Evolutionary conservation across 2,329 filamentous ascomycete genomes (phyloP).

Genomic region (Ceratocystis albifundus): DNA sequence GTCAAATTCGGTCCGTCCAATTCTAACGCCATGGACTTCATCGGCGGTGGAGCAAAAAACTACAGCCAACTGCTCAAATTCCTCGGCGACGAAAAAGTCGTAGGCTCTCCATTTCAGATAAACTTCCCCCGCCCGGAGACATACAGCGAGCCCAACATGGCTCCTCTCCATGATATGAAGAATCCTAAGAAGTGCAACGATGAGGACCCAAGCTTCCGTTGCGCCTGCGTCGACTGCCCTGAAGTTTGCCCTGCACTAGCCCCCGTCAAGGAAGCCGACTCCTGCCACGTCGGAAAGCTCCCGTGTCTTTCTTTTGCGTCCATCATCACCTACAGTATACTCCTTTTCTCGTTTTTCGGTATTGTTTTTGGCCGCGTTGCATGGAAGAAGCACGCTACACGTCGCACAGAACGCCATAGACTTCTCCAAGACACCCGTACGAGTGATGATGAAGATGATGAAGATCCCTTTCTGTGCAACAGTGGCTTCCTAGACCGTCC

Average conservation of each 20-base stretch:
- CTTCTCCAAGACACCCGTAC: slow-evolving; percentile 72
- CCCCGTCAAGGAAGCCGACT: slow-evolving; percentile 54
- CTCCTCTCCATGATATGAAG: slow-evolving; percentile 50
- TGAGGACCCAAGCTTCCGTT: slow-evolving; percentile 71
- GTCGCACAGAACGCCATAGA: slow-evolving; percentile 70
- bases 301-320: slow-evolving; percentile 90
- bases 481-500: slow-evolving; percentile 68
- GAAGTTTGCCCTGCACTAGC: slow-evolving; percentile 74
- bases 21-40: slow-evolving; percentile 86
- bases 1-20: slow-evolving; percentile 96
- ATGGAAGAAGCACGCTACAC: slow-evolving; percentile 60
- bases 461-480: slow-evolving; percentile 49
- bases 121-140: slow-evolving; percentile 55
- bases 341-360: slow-evolving; percentile 55
- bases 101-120: slow-evolving; percentile 96
- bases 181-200: slow-evolving; percentile 77
- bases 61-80: slow-evolving; percentile 82
- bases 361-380: slow-evolving; percentile 62
- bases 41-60: slow-evolving; percentile 87
- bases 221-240: slow-evolving; percentile 87
- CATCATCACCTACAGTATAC: slow-evolving; percentile 69
- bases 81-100: slow-evolving; percentile 76
- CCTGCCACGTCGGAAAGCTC: slow-evolving; percentile 75
- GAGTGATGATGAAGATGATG: slow-evolving; percentile 90
- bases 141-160: slow-evolving; percentile 53